Percentiles rank a stretch among this genome's conserved stretches.
Conservation (phyloP, 2,329 filamentous ascomycete genomes). For the Pseudofabraea citricarpa region DNA sequence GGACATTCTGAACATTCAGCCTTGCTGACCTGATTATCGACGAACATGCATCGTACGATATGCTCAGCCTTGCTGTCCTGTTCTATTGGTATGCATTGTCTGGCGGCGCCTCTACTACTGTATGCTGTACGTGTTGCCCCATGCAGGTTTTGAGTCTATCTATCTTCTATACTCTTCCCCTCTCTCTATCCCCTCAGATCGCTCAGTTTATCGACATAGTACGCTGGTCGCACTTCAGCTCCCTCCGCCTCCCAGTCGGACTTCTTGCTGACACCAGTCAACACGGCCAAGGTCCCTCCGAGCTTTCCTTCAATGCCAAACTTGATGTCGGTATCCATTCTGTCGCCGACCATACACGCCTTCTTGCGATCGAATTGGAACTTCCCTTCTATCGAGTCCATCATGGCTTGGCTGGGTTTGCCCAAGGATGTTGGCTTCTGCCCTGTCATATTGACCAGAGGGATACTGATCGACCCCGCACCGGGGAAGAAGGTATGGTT, state of each 20-base stretch:
- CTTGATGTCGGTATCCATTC: slow-evolving; percentile 90
- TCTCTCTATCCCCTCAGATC: slow-evolving; percentile 54
- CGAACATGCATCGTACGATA: no score
- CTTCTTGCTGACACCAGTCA: slow-evolving; percentile 85
- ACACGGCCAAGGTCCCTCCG: slow-evolving; percentile 83
- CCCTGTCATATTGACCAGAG: slow-evolving; percentile 67
- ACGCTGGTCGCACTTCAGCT: slow-evolving; percentile 67
- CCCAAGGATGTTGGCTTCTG: slow-evolving; percentile 74
- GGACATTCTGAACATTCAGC: no score
- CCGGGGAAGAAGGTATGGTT: slow-evolving; percentile 83
- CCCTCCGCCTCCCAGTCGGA: slow-evolving; percentile 72
- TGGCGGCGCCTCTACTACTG: no score
- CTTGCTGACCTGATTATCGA: no score
- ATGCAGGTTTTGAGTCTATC: no score
- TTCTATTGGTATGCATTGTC: no score
- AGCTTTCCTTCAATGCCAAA: slow-evolving; percentile 90
- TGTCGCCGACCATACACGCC: slow-evolving; percentile 94
- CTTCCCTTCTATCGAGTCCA: slow-evolving; percentile 97
- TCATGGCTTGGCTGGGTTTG: slow-evolving; percentile 98
- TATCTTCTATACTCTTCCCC: no score
- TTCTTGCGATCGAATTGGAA: slow-evolving; percentile 79
- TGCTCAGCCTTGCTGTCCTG: no score
- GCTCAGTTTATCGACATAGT: slow-evolving; percentile 79
- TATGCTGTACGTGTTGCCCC: no score
- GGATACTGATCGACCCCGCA: slow-evolving; percentile 76